These are phyloP conservation scores for Agastache rugosa DNA, from an alignment of 257 asterid species.

Conservation along the genomic window DNA sequence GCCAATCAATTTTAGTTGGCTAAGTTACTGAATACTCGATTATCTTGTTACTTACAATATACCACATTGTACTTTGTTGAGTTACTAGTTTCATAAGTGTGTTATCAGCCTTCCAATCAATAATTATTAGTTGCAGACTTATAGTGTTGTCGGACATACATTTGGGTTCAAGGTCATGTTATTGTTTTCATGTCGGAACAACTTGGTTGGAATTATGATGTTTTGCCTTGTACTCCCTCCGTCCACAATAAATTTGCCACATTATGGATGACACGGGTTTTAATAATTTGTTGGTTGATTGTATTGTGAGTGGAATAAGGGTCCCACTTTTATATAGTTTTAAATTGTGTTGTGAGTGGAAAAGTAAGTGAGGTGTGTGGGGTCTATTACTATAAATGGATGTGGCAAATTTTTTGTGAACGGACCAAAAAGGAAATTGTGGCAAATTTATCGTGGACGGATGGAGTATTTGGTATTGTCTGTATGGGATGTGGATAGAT, in stretches of 20 bases:
- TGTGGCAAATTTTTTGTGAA: too few species aligned
- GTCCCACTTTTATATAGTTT: too few species aligned
- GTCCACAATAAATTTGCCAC: too few species aligned
- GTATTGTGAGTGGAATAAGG: too few species aligned
- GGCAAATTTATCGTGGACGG: too few species aligned
- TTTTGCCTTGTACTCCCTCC: conserved; percentile 11
- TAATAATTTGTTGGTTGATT: too few species aligned
- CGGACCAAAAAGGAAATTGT: too few species aligned
- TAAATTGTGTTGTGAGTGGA: too few species aligned
- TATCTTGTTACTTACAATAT: neutral
- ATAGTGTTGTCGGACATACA: neutral
- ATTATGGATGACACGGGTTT: too few species aligned
- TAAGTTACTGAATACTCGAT: neutral
- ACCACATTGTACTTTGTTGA: neutral
- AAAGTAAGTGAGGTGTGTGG: too few species aligned
- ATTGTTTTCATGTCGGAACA: neutral
- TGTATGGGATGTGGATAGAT: neutral
- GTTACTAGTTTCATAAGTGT: neutral
- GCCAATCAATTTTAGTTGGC: neutral
- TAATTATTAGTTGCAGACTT: neutral
- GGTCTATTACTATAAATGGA: too few species aligned
- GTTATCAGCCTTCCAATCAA: neutral
- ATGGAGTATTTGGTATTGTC: neutral
- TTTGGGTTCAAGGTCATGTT: neutral
- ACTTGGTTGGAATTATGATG: neutral